phyloP scores from a whole-genome alignment of 1,284 basidiomycete genomes.

The Sphagnurus paluster region DNA sequence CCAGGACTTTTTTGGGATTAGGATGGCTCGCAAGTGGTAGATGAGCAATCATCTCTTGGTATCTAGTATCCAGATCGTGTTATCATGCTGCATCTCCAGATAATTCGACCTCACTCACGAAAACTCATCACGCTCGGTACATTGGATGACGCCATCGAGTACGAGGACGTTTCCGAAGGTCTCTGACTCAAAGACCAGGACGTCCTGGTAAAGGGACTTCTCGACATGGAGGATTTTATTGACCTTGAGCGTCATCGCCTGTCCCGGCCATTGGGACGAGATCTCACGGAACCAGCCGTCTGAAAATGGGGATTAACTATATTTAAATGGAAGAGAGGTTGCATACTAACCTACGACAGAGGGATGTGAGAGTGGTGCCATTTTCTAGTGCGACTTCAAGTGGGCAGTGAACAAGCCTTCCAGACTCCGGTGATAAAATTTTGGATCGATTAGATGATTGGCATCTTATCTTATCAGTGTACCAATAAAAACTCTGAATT shows the following conservation, averaged over 20 bases:
- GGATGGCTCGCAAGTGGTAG: constrained; percentile 95
- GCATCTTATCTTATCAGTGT: constrained; percentile 20
- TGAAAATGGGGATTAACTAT: constrained; percentile 26
- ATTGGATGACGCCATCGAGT: constrained; percentile 95
- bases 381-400: constrained; percentile 11
- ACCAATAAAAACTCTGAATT: too few species aligned
- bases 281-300: constrained; percentile 99
- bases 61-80: constrained; percentile 48
- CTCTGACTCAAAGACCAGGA: constrained; percentile 93
- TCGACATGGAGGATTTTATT: constrained; percentile 95
- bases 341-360: constrained; percentile 31
- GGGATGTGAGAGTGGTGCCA: constrained; percentile 37
- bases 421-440: constrained; percentile 15
- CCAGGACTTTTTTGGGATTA: constrained; percentile 93
- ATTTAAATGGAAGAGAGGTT: not conserved
- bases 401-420: not conserved
- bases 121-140: constrained; percentile 98
- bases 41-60: constrained; percentile 99
- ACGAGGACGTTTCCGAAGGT: constrained; percentile 96
- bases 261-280: constrained; percentile 96
- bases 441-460: constrained; percentile 10
- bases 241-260: constrained; percentile 95
- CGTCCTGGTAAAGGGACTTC: constrained; percentile 93
- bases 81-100: constrained; percentile 1
- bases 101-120: constrained; percentile 59